Base-by-base conservation (phyloP, 2,329 filamentous ascomycete genomes). In the Lithohypha guttulata region DNA sequence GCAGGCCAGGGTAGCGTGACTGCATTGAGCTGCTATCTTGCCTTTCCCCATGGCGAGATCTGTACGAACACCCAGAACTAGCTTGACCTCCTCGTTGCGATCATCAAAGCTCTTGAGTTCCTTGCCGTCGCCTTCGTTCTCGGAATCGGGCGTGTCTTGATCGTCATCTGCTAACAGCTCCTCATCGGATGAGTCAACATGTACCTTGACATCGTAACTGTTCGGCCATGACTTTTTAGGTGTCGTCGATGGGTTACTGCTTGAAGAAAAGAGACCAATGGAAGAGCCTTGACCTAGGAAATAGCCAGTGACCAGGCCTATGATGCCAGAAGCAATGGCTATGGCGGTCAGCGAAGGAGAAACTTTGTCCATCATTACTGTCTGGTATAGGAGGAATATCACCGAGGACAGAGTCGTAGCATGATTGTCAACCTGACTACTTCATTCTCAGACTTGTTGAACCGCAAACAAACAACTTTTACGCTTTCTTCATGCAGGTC, bases 31-130 rank as follows among this genome's bases (percentile, higher is more conserved):
- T 42, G 85, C 91, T 54, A 96, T 95, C 71, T 98, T 98, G 91
- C 89, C 89, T 66, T 94, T 96, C 7, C 83, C 91, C 91, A 98
- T 98, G 53, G 89, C 89, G 53, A 98, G 63, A 64, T 98, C 91
- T 13, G 85, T 94, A 56, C 91, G 69, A 40, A 96, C 89, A 3
- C 94, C 84, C 22, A 98, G 68, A 10, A 95, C 84, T 42, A 96
- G 69, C 65, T 96, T 96, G 68, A 89, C 94, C 60, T 95, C 87
- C 61, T 95, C 87, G 9, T 57, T 58, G 44, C 73, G 77, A 6
- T 60, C 65, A 53, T 63, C 62, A 54, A 65, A 65, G 45, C 57
- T 62, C 46, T 59, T 65, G 52, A 69, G 52, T 51, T 70, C 64
- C 11, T 61, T 58, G 17, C 58, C 61, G 39, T 64, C 61, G 29